Percentiles rank a stretch among this genome's conserved stretches.
Conservation (phyloP, 164 flowering plant genomes). For the Echeveria elegans region DNA sequence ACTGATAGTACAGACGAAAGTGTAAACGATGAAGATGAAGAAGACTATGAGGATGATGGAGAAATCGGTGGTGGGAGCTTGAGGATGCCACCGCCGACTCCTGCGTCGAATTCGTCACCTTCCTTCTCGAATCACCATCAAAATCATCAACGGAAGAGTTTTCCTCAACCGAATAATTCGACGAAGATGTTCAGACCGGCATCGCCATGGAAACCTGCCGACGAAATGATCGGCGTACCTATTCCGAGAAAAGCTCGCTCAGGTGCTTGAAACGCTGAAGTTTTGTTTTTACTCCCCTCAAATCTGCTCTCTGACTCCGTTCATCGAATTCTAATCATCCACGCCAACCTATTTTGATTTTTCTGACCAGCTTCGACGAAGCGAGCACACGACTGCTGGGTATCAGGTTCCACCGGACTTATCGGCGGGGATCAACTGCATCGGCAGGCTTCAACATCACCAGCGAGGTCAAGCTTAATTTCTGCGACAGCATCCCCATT, state of each 20-base stretch:
- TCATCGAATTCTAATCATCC: slow-evolving; percentile 7
- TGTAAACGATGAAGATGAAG: slow-evolving; percentile 69
- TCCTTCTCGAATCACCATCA: slow-evolving; percentile 14
- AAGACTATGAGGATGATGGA: slow-evolving; percentile 55
- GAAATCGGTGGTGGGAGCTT: slow-evolving; percentile 17
- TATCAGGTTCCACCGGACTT: slow-evolving; percentile 16
- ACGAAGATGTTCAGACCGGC: slow-evolving; percentile 36
- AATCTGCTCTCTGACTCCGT: neutral
- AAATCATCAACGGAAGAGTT: slow-evolving; percentile 30
- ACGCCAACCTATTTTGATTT: no score
- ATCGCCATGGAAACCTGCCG: slow-evolving; percentile 52
- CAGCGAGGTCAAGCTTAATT: slow-evolving; percentile 38
- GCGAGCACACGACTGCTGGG: slow-evolving; percentile 77
- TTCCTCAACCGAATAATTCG: slow-evolving; percentile 41
- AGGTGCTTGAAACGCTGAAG: slow-evolving; percentile 25
- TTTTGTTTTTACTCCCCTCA: neutral
- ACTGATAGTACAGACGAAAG: slow-evolving; percentile 63
- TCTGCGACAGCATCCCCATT: slow-evolving; percentile 25
- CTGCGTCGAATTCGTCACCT: slow-evolving; percentile 12
- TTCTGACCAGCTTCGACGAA: slow-evolving; percentile 58
- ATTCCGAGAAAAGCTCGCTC: slow-evolving; percentile 96
- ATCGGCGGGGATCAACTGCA: slow-evolving; percentile 41
- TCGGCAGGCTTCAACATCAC: slow-evolving; percentile 73
- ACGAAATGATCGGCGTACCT: slow-evolving; percentile 82
- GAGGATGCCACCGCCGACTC: slow-evolving; percentile 34